Conservation (phyloP, 176 grass and related monocot genomes). For the Cenchrus fungigraminus region DNA sequence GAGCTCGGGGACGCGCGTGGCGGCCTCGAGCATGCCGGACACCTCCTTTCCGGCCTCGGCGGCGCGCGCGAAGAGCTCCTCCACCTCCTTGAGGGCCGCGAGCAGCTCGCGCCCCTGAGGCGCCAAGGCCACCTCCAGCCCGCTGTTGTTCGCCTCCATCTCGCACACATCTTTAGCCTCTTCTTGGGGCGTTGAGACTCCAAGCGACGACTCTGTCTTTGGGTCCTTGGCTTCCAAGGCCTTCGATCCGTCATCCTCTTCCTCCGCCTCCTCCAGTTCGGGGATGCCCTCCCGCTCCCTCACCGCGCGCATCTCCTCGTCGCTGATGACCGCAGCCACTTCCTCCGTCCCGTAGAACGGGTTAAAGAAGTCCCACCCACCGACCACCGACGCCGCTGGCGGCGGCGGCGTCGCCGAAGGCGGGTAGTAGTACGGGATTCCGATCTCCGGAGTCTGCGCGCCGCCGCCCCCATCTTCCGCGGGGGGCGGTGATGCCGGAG, state of each 20-base stretch:
- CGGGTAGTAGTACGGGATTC: constrained; percentile 75
- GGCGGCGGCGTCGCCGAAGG: constrained; percentile 39
- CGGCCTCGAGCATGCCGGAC: constrained; percentile 82
- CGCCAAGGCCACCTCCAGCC: constrained; percentile 53
- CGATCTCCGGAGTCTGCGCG: constrained; percentile 47
- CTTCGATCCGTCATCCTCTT: constrained; percentile 29
- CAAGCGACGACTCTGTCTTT: constrained; percentile 30
- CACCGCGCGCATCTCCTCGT: constrained; percentile 80
- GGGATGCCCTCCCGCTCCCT: constrained; percentile 95
- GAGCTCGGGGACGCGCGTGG: constrained; percentile 61
- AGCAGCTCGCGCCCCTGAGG: constrained; percentile 73
- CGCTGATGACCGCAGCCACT: constrained; percentile 49
- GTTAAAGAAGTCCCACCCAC: constrained; percentile 97
- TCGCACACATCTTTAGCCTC: constrained; percentile 39
- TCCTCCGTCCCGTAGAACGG: constrained; percentile 76
- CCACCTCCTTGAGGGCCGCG: constrained; percentile 75
- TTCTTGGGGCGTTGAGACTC: constrained; percentile 37
- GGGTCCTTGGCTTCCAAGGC: constrained; percentile 5
- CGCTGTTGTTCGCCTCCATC: constrained; percentile 35
- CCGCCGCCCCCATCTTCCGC: constrained; percentile 24
- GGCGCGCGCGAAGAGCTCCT: constrained; percentile 78
- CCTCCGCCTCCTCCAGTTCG: constrained; percentile 81
- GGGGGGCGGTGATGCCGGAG: not conserved
- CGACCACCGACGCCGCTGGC: constrained; percentile 38
- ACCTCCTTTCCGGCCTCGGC: constrained; percentile 82